Percentiles rank a stretch among this genome's conserved stretches.
phyloP scores from a whole-genome alignment of 805 yeast genomes.

The Candida montana region DNA sequence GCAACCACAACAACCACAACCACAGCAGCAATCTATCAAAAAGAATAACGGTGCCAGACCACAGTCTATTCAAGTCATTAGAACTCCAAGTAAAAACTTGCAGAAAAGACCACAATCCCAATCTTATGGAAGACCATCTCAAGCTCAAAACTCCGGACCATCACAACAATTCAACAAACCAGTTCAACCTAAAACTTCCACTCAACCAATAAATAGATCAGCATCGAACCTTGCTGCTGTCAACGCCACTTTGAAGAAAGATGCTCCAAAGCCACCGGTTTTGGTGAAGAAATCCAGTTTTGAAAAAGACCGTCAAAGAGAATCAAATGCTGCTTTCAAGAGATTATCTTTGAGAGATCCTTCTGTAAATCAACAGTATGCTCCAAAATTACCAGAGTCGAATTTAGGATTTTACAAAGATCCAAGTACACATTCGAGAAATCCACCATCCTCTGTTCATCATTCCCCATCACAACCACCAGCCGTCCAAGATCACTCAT shows the following conservation, averaged over 20 bases:
- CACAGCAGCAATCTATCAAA: too few relatives aligned
- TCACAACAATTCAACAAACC: background rate
- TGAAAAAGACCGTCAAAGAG: constrained; percentile 38
- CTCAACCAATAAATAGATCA: constrained; percentile 4
- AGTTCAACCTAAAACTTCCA: background rate
- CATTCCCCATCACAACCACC: constrained; percentile 9
- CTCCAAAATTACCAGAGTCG: constrained; percentile 15
- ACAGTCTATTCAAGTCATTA: background rate
- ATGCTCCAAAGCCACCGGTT: constrained; percentile 26
- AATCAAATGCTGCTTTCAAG: constrained; percentile 32
- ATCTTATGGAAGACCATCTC: background rate
- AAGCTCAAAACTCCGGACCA: background rate
- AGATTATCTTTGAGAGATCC: constrained; percentile 32
- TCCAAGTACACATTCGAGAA: constrained; percentile 15
- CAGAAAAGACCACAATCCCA: constrained; percentile 3
- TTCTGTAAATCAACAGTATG: constrained; percentile 14
- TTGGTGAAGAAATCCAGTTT: constrained; percentile 43
- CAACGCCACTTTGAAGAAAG: constrained; percentile 52
- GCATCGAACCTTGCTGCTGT: constrained; percentile 27
- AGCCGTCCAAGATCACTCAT: background rate
- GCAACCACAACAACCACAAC: constrained; percentile 4
- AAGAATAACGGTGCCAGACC: background rate
- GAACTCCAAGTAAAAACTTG: constrained; percentile 1
- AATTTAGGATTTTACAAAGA: constrained; percentile 23
- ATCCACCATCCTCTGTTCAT: constrained; percentile 13